These are phyloP conservation scores for Wallemia hederae DNA, from an alignment of 1,284 basidiomycete genomes.

Conservation along the genomic window DNA sequence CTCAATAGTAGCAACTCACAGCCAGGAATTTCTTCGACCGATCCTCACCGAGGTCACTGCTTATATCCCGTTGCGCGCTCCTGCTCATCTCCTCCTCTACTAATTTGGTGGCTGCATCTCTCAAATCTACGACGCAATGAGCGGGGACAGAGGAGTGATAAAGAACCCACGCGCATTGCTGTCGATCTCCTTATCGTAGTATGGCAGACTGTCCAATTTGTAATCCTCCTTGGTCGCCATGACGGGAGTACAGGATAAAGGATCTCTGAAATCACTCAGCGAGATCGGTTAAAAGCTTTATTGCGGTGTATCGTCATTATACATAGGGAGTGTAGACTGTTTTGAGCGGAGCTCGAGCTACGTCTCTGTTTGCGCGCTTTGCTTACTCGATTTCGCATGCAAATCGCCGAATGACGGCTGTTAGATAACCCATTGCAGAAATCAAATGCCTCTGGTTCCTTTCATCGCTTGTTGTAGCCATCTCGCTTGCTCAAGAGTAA, in stretches of 20 bases:
- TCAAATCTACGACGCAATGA: background rate
- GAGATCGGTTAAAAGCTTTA: too few species aligned
- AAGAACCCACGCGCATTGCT: conserved; percentile 22
- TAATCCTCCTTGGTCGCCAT: background rate
- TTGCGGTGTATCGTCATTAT: too few species aligned
- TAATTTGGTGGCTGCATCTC: background rate
- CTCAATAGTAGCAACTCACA: background rate
- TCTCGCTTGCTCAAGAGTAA: too few species aligned
- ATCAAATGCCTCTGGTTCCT: too few species aligned
- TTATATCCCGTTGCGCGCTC: background rate
- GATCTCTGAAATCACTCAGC: too few species aligned
- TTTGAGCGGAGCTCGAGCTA: too few species aligned
- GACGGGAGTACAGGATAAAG: background rate
- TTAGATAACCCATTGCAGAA: too few species aligned
- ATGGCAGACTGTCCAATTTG: conserved; percentile 53
- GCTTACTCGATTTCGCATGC: too few species aligned
- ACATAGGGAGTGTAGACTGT: too few species aligned
- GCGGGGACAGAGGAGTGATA: background rate
- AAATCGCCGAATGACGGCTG: too few species aligned
- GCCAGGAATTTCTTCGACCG: conserved; percentile 31
- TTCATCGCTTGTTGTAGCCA: too few species aligned
- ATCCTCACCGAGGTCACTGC: conserved; percentile 9
- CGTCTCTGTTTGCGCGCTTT: too few species aligned
- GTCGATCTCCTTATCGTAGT: conserved; percentile 78
- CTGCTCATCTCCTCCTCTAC: background rate